Evolutionary conservation across 2,329 filamentous ascomycete genomes (phyloP).

Genomic region (Cytospora leucostoma): DNA sequence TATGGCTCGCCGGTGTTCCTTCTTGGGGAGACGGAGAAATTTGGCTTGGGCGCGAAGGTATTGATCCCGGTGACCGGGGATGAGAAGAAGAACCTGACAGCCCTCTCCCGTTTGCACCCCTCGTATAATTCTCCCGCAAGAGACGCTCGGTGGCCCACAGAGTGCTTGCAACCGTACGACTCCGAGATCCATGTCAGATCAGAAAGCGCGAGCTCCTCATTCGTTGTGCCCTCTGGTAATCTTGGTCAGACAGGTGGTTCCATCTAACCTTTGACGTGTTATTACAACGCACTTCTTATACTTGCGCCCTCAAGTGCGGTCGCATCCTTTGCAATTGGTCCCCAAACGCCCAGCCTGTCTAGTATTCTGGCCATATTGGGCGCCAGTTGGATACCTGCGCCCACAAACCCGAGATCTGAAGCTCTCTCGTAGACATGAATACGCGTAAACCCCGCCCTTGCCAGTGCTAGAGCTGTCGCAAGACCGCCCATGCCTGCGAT

Average conservation of each 20-base stretch:
- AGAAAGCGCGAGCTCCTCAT: slow-evolving; percentile 62
- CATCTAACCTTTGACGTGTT: too few relatives aligned
- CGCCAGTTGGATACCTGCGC: slow-evolving; percentile 81
- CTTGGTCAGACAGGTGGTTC: neutral
- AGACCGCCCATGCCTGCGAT: slow-evolving; percentile 74
- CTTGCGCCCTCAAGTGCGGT: slow-evolving; percentile 25
- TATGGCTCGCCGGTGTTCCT: slow-evolving; percentile 44
- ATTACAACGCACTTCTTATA: slow-evolving; percentile 21
- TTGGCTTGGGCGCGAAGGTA: slow-evolving; percentile 53
- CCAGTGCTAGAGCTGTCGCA: slow-evolving; percentile 69
- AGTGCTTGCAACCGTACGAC: slow-evolving; percentile 63
- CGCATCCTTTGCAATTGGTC: slow-evolving; percentile 23
- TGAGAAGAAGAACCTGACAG: slow-evolving; percentile 60
- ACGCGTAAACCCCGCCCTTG: slow-evolving; percentile 72
- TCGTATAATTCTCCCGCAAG: slow-evolving; percentile 60
- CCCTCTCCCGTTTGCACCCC: slow-evolving; percentile 55
- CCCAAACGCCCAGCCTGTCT: slow-evolving; percentile 42
- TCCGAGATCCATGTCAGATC: slow-evolving; percentile 57
- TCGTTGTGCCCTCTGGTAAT: slow-evolving; percentile 53
- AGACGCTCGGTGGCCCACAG: slow-evolving; percentile 64
- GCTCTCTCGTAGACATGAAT: slow-evolving; percentile 76
- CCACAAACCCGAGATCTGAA: slow-evolving; percentile 75
- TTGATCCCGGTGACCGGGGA: slow-evolving; percentile 49
- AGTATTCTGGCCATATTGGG: slow-evolving; percentile 81
- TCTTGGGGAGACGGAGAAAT: slow-evolving; percentile 53